Conservation (phyloP, 2,329 filamentous ascomycete genomes). For the Grosmannia serpens region DNA sequence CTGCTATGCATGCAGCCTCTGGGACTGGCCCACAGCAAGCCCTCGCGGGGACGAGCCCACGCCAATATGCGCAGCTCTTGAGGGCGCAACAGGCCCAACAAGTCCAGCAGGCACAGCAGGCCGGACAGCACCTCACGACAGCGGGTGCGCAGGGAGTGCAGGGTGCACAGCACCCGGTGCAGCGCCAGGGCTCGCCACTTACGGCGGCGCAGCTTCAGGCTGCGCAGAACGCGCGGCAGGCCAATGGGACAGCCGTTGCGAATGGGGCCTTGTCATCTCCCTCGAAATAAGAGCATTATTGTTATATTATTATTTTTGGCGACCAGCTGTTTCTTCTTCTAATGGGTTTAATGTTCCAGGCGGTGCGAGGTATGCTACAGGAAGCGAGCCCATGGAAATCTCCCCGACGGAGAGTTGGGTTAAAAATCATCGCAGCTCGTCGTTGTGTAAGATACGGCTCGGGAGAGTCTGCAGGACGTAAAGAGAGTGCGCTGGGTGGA, state of each 20-base stretch:
- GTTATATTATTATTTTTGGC: background rate
- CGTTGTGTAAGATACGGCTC: background rate
- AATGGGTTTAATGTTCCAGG: background rate
- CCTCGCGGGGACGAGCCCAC: slow-evolving; percentile 38
- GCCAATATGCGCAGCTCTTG: slow-evolving; percentile 48
- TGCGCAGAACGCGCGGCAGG: slow-evolving; percentile 4
- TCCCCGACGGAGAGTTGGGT: background rate
- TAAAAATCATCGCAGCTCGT: background rate
- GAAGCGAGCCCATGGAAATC: background rate
- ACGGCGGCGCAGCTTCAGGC: slow-evolving; percentile 5
- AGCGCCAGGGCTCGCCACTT: slow-evolving; percentile 4
- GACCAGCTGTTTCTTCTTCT: background rate
- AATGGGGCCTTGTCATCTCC: background rate
- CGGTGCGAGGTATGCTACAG: background rate
- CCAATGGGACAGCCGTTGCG: background rate
- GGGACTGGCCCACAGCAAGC: slow-evolving; percentile 35
- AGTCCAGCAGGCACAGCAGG: slow-evolving; percentile 33
- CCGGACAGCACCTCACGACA: slow-evolving; percentile 20
- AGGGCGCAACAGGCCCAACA: slow-evolving; percentile 36
- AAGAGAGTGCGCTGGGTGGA: background rate
- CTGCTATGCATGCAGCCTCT: slow-evolving; percentile 44
- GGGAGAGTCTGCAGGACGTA: background rate
- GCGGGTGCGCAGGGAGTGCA: slow-evolving; percentile 3
- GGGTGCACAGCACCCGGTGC: slow-evolving; percentile 2
- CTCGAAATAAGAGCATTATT: background rate